Base-by-base conservation (phyloP, 2,329 filamentous ascomycete genomes). In the Aspergillus ochraceus region DNA sequence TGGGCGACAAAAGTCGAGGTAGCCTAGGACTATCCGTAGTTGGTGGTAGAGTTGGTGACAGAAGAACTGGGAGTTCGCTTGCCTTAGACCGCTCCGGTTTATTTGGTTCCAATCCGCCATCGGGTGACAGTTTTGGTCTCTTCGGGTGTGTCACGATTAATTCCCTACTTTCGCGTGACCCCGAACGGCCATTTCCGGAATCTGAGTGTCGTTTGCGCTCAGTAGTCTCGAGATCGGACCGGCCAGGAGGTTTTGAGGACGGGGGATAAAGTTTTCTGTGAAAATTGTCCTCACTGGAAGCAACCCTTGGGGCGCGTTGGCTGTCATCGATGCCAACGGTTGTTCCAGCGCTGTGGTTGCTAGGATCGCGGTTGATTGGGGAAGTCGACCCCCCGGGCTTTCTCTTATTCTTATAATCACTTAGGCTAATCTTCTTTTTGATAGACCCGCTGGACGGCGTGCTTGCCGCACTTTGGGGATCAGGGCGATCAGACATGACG, bases 401-500 rank as follows among this genome's bases (percentile, higher is more conserved):
- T 61, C 75, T 80, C 69, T 85, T 85, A 61, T 80, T 84, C 72
- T 85, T 87, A 73, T 88, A 88, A 45, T 84, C 85, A 47, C 80
- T 83, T 55, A 88, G 72, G 57, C 78, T 86, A 61, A 88, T 87
- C 72, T 86, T 88, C 77, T 86, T 88, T 75, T 84, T 87, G 24
- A 71, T 62, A 20, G 79, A 78, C 12, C 66, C 72, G 55, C 68
- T 74, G 49, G 66, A 70, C 42, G 81, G 77, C 20, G 77, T 80
- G 64, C 73, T 76, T 58, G 73, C 72, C 26, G 74, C 74, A 64
- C 73, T 76, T 64, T 61, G 72, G 57, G 62, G 67, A 63, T 71
- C 70, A 55, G 78, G 74, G 26, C 70, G 72, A 66, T 79, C 77
- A 61, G 78, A 72, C 64, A 79, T 79, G 64, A 75, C 78, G 74